Conservation (phyloP, 2,329 filamentous ascomycete genomes). For the Fusarium agapanthi region DNA sequence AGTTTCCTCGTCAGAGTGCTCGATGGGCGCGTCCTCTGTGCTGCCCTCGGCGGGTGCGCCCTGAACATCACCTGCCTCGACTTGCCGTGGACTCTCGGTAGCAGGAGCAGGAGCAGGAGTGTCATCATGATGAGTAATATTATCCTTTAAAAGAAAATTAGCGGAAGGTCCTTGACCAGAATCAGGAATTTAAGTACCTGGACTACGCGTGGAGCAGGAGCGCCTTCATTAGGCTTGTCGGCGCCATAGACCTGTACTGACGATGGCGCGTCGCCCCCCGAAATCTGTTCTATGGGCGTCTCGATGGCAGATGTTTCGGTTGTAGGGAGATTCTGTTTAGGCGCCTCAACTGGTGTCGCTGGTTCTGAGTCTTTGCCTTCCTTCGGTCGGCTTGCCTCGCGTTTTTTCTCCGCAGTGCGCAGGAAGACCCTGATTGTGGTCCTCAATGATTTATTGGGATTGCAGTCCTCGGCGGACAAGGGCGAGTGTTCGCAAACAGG, state of each 20-base stretch:
- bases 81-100: conserved; percentile 7
- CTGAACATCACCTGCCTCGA: conserved; percentile 24
- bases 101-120: background rate
- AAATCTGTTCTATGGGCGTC: conserved; percentile 25
- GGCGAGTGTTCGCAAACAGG: conserved; percentile 94
- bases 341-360: conserved; percentile 53
- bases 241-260: conserved; percentile 7
- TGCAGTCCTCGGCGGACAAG: conserved; percentile 85
- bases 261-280: conserved; percentile 1
- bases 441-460: conserved; percentile 87
- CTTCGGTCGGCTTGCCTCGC: conserved; percentile 70
- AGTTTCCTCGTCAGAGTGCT: conserved; percentile 33
- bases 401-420: conserved; percentile 90
- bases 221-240: conserved; percentile 5
- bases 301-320: conserved; percentile 33
- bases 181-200: conserved; percentile 21
- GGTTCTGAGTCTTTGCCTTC: conserved; percentile 54
- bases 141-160: conserved; percentile 6
- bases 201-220: conserved; percentile 10
- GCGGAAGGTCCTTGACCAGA: background rate
- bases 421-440: conserved; percentile 93
- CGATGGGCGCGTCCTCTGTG: conserved; percentile 23
- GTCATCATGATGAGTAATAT: conserved; percentile 4
- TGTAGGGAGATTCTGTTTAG: conserved; percentile 45
- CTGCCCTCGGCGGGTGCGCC: conserved; percentile 16